Evolutionary conservation across 106 monocot species (phyloP), one percentile per base, ranked within the genome.

Genomic region (Platanthera guangdongensis): DNA sequence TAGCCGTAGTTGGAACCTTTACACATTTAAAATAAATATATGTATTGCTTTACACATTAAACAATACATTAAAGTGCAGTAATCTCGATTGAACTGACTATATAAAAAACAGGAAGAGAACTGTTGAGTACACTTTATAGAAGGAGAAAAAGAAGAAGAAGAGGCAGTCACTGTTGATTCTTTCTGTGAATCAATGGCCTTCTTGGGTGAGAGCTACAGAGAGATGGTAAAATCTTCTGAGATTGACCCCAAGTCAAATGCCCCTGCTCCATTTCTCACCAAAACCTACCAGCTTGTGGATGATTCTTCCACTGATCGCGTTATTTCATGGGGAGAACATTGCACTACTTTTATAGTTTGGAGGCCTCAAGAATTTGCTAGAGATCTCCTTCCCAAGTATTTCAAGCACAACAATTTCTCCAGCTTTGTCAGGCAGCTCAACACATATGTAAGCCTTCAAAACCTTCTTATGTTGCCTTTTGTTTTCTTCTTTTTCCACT

Each of bases 281-380:
- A 95, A 95, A 73, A 92, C 92, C 6, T 95, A 89, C 79, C 88
- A 90, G 57, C 85, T 95, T 7, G 95, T 95, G 5, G 95, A 95
- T 53, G 95, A 95, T 45, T 85, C 90, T 69, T 74, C 74, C 74
- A 95, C 92, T 10, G 82, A 95, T 53, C 90, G 52, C 50, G 46
- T 77, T 22, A 67, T 77, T 1, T 64, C 65, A 7, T 77, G 77
- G 65, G 67, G 67, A 63, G 77, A 55, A 21, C 65, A 77, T 2
- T 21, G 12, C 65, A 51, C 65, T 7, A 67, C 65, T 15, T 77
- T 77, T 28, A 19, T 77, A 3, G 77, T 77, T 8, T 67, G 77
- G 65, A 50, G 49, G 13, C 77, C 77, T 50, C 65, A 48, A 8
- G 77, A 77, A 49, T 77, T 77, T 13, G 47, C 77, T 5, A 63